Evolutionary conservation across 306 rosid species (phyloP).

Genomic region (Sesbania bispinosa): DNA sequence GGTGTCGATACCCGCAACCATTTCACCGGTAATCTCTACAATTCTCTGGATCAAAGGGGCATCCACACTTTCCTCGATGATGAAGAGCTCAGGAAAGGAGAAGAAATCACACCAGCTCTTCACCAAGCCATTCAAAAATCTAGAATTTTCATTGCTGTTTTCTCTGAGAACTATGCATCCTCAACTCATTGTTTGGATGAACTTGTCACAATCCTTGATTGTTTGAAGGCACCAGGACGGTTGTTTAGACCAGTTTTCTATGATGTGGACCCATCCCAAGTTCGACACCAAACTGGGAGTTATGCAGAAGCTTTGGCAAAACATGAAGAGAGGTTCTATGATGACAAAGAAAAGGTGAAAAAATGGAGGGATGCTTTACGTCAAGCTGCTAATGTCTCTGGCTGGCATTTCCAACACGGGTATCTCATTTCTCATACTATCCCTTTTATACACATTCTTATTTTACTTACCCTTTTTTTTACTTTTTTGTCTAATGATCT

Average conservation of each 20-base stretch:
- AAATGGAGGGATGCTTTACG: not conserved
- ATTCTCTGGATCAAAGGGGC: not conserved
- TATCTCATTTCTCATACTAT: not conserved
- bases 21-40: not conserved
- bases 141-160: not conserved
- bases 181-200: not conserved
- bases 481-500: not conserved
- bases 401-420: not conserved
- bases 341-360: not conserved
- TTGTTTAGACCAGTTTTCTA: not conserved
- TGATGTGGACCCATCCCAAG: not conserved
- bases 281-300: not conserved
- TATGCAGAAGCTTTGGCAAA: not conserved
- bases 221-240: not conserved
- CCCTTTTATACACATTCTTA: not conserved
- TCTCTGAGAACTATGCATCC: not conserved
- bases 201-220: not conserved
- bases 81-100: not conserved
- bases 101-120: not conserved
- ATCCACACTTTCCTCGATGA: conserved; percentile 1
- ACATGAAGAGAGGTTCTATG: not conserved
- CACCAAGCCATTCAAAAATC: not conserved
- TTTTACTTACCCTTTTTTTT: too few species aligned
- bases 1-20: not conserved
- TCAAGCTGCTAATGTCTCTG: not conserved